These are phyloP conservation scores for Streptanthus diversifolius DNA, from an alignment of 345 rosid genomes.

Conservation along the genomic window DNA sequence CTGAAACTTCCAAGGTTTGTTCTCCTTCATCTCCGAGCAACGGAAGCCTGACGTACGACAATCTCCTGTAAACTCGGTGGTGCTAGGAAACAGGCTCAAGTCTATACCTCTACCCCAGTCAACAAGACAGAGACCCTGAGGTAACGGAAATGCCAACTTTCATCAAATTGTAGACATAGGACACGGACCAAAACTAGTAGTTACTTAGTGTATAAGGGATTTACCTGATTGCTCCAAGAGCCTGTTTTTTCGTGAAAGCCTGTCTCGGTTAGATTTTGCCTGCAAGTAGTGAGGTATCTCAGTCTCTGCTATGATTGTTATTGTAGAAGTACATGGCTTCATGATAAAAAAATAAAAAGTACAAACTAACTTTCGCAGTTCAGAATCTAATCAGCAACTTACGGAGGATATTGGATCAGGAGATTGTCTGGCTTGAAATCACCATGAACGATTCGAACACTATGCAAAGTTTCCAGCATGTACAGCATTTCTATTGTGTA, in stretches of 20 bases:
- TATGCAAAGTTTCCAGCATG: slow-evolving; percentile 85
- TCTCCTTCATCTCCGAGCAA: slow-evolving; percentile 85
- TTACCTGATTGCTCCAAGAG: slow-evolving; percentile 76
- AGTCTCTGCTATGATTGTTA: slow-evolving; percentile 5
- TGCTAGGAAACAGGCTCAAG: slow-evolving; percentile 66
- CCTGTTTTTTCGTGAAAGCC: slow-evolving; percentile 57
- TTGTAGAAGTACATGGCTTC: neutral
- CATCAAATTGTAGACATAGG: slow-evolving; percentile 3
- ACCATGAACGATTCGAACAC: slow-evolving; percentile 87
- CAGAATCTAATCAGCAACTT: slow-evolving; percentile 23
- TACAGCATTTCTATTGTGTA: slow-evolving; percentile 86
- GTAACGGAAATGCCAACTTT: neutral
- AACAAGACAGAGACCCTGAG: slow-evolving; percentile 91
- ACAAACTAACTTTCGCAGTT: neutral
- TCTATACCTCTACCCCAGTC: slow-evolving; percentile 98
- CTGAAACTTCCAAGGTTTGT: slow-evolving; percentile 91
- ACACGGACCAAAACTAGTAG: slow-evolving; percentile 3
- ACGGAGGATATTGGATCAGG: slow-evolving; percentile 75
- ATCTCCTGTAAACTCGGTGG: slow-evolving; percentile 57
- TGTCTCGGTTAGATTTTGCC: slow-evolving; percentile 57
- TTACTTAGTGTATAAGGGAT: neutral
- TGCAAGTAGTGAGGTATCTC: slow-evolving; percentile 27
- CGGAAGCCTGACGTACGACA: slow-evolving; percentile 92
- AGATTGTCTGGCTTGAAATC: slow-evolving; percentile 98
- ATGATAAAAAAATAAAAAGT: neutral